Conservation (phyloP, 2,329 filamentous ascomycete species). For the Cercospora berteroae region DNA sequence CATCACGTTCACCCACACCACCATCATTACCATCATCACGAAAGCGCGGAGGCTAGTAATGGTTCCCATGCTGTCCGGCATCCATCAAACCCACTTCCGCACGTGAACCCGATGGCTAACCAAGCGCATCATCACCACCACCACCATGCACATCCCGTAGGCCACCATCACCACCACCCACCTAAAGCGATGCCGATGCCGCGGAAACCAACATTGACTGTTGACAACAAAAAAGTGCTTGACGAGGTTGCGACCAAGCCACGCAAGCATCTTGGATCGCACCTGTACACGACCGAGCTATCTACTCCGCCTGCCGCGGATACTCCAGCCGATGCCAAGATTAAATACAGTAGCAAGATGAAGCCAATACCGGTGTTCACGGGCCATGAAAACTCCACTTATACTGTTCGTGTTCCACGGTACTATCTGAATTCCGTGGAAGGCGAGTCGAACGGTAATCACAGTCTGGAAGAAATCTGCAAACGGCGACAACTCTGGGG, state of each 20-base stretch:
- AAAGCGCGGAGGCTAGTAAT: slow-evolving; percentile 12
- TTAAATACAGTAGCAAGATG: slow-evolving; percentile 60
- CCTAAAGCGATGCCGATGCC: slow-evolving; percentile 41
- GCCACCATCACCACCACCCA: slow-evolving; percentile 41
- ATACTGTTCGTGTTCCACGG: slow-evolving; percentile 82
- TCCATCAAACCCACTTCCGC: slow-evolving; percentile 33
- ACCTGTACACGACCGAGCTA: slow-evolving; percentile 72
- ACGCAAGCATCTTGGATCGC: slow-evolving; percentile 78
- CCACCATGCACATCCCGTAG: slow-evolving; percentile 39
- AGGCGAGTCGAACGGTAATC: slow-evolving; percentile 36
- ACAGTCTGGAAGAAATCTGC: slow-evolving; percentile 79
- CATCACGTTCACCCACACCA: slow-evolving; percentile 54
- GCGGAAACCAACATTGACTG: slow-evolving; percentile 62
- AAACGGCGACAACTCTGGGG: slow-evolving; percentile 81
- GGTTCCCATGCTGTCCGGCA: slow-evolving; percentile 29
- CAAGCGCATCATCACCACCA: slow-evolving; percentile 34
- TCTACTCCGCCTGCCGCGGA: slow-evolving; percentile 40
- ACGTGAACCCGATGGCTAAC: slow-evolving; percentile 32
- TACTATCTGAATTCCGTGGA: slow-evolving; percentile 58
- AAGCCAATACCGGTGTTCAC: slow-evolving; percentile 73
- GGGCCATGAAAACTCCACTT: slow-evolving; percentile 81
- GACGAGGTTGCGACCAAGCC: slow-evolving; percentile 68
- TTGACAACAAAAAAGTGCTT: slow-evolving; percentile 69
- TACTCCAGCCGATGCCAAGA: slow-evolving; percentile 50
- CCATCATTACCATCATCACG: slow-evolving; percentile 37